A percentile compares a stretch with the other conserved stretches of the same genome.
These are phyloP conservation scores for Melaleuca quinquenervia DNA, from an alignment of 345 rosid species.

Conservation along the genomic window DNA sequence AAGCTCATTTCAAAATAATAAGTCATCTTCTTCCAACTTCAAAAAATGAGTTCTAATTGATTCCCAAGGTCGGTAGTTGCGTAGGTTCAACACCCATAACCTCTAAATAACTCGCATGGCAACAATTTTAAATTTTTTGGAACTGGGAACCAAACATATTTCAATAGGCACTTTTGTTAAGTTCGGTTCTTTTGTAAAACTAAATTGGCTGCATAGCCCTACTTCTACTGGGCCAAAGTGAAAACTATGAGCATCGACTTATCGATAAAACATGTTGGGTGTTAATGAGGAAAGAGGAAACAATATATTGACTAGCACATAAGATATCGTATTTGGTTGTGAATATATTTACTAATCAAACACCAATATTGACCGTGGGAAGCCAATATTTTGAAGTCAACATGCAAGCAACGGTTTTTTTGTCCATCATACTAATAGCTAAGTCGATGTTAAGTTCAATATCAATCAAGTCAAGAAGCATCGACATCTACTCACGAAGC, in stretches of 20 bases:
- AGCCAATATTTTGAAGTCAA: background rate
- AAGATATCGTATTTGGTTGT: background rate
- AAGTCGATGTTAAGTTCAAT: background rate
- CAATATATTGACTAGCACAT: background rate
- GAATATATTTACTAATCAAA: background rate
- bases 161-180: too few relatives aligned
- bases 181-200: too few relatives aligned
- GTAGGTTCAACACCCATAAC: too few relatives aligned
- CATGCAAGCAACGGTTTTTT: background rate
- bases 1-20: too few relatives aligned
- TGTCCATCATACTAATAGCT: background rate
- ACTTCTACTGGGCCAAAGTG: too few relatives aligned
- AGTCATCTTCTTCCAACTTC: too few relatives aligned
- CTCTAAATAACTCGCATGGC: too few relatives aligned
- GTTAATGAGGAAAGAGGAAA: background rate
- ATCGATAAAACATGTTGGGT: background rate
- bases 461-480: background rate
- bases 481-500: background rate
- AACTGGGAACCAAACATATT: too few relatives aligned
- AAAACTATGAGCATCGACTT: background rate
- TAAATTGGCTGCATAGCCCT: too few relatives aligned
- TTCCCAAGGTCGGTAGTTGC: too few relatives aligned
- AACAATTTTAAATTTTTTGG: too few relatives aligned
- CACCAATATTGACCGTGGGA: background rate
- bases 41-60: too few relatives aligned